Evolutionary conservation across 1,284 basidiomycete genomes (phyloP).

Genomic region (Phlebopus sp.): DNA sequence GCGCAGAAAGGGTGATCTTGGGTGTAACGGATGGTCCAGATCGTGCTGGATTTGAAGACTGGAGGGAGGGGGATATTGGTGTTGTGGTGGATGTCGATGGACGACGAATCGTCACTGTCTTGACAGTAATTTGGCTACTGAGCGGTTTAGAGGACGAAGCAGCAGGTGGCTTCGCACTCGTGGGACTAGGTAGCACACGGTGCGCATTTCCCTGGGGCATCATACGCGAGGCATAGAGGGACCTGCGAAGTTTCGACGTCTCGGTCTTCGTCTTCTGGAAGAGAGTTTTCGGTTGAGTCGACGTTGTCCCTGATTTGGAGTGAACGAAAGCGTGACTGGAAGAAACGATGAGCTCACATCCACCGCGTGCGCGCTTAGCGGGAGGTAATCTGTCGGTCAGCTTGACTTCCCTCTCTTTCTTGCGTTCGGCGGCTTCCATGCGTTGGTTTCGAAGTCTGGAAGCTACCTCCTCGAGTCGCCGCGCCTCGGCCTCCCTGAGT

Average conservation of each 20-base stretch:
- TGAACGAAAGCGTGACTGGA: constrained; percentile 8
- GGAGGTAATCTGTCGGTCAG: constrained; percentile 63
- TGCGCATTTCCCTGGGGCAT: constrained; percentile 45
- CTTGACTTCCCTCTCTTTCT: constrained; percentile 70
- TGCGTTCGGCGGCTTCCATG: constrained; percentile 64
- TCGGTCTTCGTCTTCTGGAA: constrained; percentile 73
- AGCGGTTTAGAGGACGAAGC: constrained; percentile 32
- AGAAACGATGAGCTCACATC: constrained; percentile 43
- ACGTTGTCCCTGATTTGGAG: constrained; percentile 43
- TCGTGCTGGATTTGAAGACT: constrained; percentile 12
- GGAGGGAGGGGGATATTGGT: constrained; percentile 12
- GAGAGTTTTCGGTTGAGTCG: constrained; percentile 57
- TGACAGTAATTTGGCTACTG: constrained; percentile 41
- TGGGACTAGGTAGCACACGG: constrained; percentile 37
- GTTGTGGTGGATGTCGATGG: constrained; percentile 19
- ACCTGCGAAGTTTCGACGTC: constrained; percentile 63
- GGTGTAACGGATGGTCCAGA: constrained; percentile 4
- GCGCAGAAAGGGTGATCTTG: constrained; percentile 17
- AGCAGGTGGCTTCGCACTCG: constrained; percentile 34
- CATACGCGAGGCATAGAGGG: constrained; percentile 51
- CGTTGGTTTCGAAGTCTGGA: constrained; percentile 60
- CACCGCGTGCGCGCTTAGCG: constrained; percentile 50
- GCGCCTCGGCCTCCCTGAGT: constrained; percentile 53
- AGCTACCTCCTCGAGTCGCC: constrained; percentile 58
- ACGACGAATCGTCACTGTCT: constrained; percentile 39